Conservation (phyloP, 2,329 filamentous ascomycete genomes). For the Fusarium sublunatum region DNA sequence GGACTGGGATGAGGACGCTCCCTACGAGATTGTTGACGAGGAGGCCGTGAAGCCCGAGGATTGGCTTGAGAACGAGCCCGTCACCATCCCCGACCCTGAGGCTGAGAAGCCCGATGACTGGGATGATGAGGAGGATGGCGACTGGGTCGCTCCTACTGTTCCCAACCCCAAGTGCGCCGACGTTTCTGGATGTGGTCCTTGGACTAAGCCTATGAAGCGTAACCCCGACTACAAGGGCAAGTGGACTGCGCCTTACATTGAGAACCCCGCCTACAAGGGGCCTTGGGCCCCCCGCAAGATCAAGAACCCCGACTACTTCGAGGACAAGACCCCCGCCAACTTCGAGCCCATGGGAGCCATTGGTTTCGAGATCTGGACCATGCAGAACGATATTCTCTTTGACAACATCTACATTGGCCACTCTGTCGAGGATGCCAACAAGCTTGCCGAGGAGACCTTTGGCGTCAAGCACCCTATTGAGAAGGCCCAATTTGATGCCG, state of each 20-base stretch:
- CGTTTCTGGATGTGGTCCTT: constrained; percentile 91
- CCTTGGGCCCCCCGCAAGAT: constrained; percentile 96
- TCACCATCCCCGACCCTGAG: constrained; percentile 88
- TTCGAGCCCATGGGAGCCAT: constrained; percentile 98
- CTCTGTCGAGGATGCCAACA: constrained; percentile 90
- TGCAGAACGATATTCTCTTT: constrained; percentile 98
- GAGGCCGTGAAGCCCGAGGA: constrained; percentile 91
- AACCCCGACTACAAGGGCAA: constrained; percentile 99
- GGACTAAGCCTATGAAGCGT: constrained; percentile 90
- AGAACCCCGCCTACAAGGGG: constrained; percentile 99
- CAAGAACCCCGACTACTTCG: constrained; percentile 93
- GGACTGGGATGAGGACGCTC: constrained; percentile 99
- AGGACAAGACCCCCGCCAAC: constrained; percentile 97
- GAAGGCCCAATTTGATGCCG: constrained; percentile 80
- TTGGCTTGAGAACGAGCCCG: constrained; percentile 92
- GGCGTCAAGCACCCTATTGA: constrained; percentile 88
- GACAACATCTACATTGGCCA: constrained; percentile 99
- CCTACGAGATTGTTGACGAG: constrained; percentile 95
- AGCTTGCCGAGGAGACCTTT: constrained; percentile 90
- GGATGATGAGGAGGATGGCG: constrained; percentile 99
- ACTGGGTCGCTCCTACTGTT: constrained; percentile 91
- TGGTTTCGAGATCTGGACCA: constrained; percentile 99
- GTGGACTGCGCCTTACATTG: constrained; percentile 91
- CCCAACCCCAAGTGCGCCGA: constrained; percentile 97
- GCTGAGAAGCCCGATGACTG: constrained; percentile 98